Conservation (phyloP, 1,139 yeast species). For the Scheffersomyces parashehatae region DNA sequence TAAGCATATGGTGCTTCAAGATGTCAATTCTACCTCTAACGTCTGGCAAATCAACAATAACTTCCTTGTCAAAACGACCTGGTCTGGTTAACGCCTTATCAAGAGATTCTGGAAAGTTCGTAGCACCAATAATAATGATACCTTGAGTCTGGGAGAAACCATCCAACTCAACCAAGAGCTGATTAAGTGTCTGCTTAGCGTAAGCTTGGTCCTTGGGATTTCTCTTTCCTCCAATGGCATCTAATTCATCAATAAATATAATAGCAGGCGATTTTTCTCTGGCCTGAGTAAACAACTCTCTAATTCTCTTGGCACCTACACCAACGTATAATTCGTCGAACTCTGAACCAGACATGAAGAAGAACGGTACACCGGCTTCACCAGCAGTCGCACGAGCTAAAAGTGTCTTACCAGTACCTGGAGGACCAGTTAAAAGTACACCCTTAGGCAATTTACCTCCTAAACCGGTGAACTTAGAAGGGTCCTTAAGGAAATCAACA, state of each 20-base stretch:
- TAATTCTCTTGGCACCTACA: slow-evolving; percentile 96
- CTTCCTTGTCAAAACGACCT: slow-evolving; percentile 96
- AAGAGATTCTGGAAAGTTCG: slow-evolving; percentile 94
- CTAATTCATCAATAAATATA: slow-evolving; percentile 93
- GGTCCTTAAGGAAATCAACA: slow-evolving; percentile 94
- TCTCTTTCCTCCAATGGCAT: slow-evolving; percentile 97
- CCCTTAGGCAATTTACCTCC: slow-evolving; percentile 99
- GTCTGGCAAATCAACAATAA: slow-evolving; percentile 94
- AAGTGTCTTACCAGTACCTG: slow-evolving; percentile 98
- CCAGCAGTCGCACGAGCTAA: slow-evolving; percentile 99
- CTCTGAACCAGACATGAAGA: slow-evolving; percentile 98
- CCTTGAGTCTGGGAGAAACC: slow-evolving; percentile 95
- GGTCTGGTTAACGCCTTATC: slow-evolving; percentile 98
- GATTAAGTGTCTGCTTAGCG: slow-evolving; percentile 95
- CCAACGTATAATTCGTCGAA: slow-evolving; percentile 98
- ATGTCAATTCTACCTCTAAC: slow-evolving; percentile 96
- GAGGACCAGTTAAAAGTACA: slow-evolving; percentile 95
- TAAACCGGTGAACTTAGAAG: slow-evolving; percentile 90
- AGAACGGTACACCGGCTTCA: slow-evolving; percentile 98
- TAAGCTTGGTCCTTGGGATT: slow-evolving; percentile 97
- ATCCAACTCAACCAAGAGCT: slow-evolving; percentile 90
- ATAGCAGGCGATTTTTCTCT: slow-evolving; percentile 96
- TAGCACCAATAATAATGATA: slow-evolving; percentile 94
- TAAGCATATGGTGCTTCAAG: slow-evolving; percentile 86
- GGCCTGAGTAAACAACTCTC: slow-evolving; percentile 92